phyloP scores from a whole-genome alignment of 148 eudicot species.

The Talinum fruticosum region DNA sequence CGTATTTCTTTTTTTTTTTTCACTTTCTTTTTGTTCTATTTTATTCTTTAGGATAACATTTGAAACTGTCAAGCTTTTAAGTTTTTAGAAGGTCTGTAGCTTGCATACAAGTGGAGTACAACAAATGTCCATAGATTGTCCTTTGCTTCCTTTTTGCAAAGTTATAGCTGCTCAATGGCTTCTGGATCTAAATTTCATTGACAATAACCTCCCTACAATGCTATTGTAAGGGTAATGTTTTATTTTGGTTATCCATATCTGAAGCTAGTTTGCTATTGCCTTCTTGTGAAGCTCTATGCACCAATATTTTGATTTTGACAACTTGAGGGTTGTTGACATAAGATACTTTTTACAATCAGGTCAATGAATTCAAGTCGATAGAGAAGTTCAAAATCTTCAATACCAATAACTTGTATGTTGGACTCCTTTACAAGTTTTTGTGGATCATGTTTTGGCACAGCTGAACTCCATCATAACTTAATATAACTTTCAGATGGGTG shows the following conservation, averaged over 20 bases:
- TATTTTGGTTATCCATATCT: neutral
- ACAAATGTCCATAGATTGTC: neutral
- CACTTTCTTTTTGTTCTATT: neutral
- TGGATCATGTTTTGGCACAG: neutral
- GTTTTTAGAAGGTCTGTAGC: neutral
- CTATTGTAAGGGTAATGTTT: neutral
- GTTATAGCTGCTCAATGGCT: neutral
- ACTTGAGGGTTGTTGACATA: constrained; percentile 2
- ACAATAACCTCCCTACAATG: neutral
- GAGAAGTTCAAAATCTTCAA: constrained; percentile 99
- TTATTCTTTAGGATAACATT: neutral
- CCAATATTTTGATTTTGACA: constrained; percentile 7
- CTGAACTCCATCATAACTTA: constrained; percentile 5
- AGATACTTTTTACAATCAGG: constrained; percentile 42
- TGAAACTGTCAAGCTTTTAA: neutral
- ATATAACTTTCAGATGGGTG: constrained; percentile 66
- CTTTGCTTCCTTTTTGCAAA: neutral
- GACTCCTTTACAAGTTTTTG: neutral
- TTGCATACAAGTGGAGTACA: neutral
- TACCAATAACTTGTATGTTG: constrained; percentile 92
- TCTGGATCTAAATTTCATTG: neutral
- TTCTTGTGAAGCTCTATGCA: neutral
- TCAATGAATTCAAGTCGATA: constrained; percentile 88
- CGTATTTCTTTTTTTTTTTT: neutral
- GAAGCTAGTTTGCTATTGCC: too few relatives aligned